Evolutionary conservation across 2,329 filamentous ascomycete species (phyloP).

Genomic region (Dissoconium aciculare): DNA sequence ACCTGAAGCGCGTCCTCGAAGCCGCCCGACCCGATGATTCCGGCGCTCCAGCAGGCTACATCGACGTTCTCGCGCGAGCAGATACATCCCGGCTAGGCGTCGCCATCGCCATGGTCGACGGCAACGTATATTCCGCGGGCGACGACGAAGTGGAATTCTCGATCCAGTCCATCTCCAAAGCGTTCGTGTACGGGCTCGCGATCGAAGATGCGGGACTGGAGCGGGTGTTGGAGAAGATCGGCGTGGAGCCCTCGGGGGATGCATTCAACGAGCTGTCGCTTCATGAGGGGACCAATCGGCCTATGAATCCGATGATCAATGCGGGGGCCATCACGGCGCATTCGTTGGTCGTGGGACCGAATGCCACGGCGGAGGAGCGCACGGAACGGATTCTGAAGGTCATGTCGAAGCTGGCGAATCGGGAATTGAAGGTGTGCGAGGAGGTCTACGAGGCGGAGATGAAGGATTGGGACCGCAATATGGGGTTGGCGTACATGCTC

Average conservation of each 20-base stretch:
- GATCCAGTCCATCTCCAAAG: slow-evolving; percentile 30
- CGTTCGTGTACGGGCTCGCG: slow-evolving; percentile 29
- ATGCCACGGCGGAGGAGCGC: slow-evolving; percentile 24
- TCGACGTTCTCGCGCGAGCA: slow-evolving; percentile 26
- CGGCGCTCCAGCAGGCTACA: slow-evolving; percentile 26
- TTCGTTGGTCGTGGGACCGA: slow-evolving; percentile 10
- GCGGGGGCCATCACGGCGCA: slow-evolving; percentile 16
- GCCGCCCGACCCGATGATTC: slow-evolving; percentile 10
- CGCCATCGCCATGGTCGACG: slow-evolving; percentile 28
- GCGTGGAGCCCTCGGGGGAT: slow-evolving; percentile 29
- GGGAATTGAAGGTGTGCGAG: slow-evolving; percentile 25
- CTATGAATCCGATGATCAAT: slow-evolving; percentile 17
- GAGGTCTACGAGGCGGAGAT: slow-evolving; percentile 28
- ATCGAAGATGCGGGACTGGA: slow-evolving; percentile 27
- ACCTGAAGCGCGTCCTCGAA: slow-evolving; percentile 13
- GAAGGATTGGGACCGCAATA: slow-evolving; percentile 19
- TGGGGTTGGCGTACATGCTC: slow-evolving; percentile 27
- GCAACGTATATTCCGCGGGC: slow-evolving; percentile 27
- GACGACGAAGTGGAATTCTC: slow-evolving; percentile 29
- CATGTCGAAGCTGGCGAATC: slow-evolving; percentile 25
- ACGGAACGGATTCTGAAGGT: slow-evolving; percentile 25
- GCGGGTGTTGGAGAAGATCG: slow-evolving; percentile 27
- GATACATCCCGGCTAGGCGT: slow-evolving; percentile 28
- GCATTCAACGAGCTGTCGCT: slow-evolving; percentile 24
- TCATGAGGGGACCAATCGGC: slow-evolving; percentile 11